Base-by-base conservation (phyloP, 2,329 filamentous ascomycete species). In the Fusarium sambucinum region DNA sequence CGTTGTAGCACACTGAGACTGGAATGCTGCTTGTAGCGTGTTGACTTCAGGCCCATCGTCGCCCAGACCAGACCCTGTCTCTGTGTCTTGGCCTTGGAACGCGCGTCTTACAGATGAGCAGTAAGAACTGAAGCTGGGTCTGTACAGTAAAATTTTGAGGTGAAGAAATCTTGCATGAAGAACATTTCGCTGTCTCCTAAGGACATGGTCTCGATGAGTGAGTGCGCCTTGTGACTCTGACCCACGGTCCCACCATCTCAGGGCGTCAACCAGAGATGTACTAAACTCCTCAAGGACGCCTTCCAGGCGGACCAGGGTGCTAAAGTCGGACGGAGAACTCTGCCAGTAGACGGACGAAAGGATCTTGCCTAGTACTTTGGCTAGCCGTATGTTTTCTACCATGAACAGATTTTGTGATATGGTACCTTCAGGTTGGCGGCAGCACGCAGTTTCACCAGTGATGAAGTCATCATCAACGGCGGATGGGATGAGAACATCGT, bases 11-110 rank as follows among this genome's bases (percentile, higher is more conserved):
- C 57, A 62, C 8, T 62, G 59, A n/a, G 47, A 50, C 12, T 61
- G 57, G 3, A 62, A 61, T 0, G 12, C 56, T 0, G 9, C 25
- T 4, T 61, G 59, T 14, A 61, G 9, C 6, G 16, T 61, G 4
- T 19, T 38, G 0, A 2, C 12, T 2, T 35, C 41, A 0, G 0
- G 2, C 0, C 1, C 2, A 2, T 4, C 21, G 1, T 29, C 8
- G 1, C 13, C 41, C 0, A 4, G 1, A 0, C 4, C 23, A 1
- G 30, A 7, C 9, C 12, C 21, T 4, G 17, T 4, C 13, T 10
- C 13, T 35, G 21, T 23, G 12, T 4, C 21, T 2, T 21, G 21
- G 21, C 46, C 12, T 9, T 37, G 46, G 5, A 11, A 50, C 11
- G 46, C 21, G 5, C 32, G 32, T 3, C 46, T 40, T 0, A 29